These are phyloP conservation scores for Linum tenue DNA, from an alignment of 345 rosid species.

Conservation along the genomic window DNA sequence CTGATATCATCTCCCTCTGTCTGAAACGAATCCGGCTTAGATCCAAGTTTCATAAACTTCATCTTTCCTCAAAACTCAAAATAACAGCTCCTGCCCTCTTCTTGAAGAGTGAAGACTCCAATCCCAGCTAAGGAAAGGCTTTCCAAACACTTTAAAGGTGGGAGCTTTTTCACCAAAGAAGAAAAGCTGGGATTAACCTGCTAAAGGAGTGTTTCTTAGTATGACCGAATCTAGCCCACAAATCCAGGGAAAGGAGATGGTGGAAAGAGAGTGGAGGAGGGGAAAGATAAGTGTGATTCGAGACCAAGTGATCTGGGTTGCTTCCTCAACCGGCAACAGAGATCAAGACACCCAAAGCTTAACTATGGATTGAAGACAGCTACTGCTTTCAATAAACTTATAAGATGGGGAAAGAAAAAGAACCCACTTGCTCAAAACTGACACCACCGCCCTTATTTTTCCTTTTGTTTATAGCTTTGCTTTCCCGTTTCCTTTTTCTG, in stretches of 20 bases:
- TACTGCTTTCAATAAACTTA: conserved; percentile 27
- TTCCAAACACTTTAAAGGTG: not conserved
- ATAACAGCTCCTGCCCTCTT: conserved; percentile 10
- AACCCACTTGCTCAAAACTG: conserved; percentile 56
- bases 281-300: conserved; percentile 9
- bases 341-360: conserved; percentile 26
- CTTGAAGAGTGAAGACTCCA: conserved; percentile 3
- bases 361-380: conserved; percentile 29
- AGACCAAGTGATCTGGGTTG: conserved; percentile 24
- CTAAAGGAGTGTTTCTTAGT: conserved; percentile 21
- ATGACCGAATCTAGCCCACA: conserved; percentile 29
- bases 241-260: conserved; percentile 18
- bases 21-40: conserved; percentile 78
- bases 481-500: conserved; percentile 17
- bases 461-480: conserved; percentile 20
- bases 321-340: conserved; percentile 33
- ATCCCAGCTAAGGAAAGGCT: conserved; percentile 10
- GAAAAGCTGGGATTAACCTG: conserved; percentile 3
- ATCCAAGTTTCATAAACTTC: conserved; percentile 94
- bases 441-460: conserved; percentile 39
- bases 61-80: conserved; percentile 22
- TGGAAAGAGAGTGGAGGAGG: conserved; percentile 10
- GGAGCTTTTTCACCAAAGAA: not conserved
- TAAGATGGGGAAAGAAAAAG: conserved; percentile 26
- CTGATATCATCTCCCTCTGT: conserved; percentile 48